Base-by-base conservation (phyloP, 768 basidiomycete genomes). In the Cystofilobasidium capitatum region DNA sequence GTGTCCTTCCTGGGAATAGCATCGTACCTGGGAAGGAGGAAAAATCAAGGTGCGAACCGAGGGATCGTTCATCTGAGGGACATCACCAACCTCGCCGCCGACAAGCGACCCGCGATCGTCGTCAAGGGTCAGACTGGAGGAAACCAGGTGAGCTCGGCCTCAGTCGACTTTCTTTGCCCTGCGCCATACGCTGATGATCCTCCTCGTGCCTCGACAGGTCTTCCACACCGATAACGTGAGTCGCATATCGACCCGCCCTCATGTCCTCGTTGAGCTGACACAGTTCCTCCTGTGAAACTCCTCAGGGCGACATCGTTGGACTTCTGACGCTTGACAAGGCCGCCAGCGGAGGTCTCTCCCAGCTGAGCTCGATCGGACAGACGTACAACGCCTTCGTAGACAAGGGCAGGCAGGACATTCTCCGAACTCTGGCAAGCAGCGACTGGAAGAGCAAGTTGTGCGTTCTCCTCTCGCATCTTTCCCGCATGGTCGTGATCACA, bases 61-160 rank as follows among this genome's bases (percentile, higher is more conserved):
- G 51, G n/a, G n/a, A 67, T 72, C 31, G 62, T 65, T 39, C 71
- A 72, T 62, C 65, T 72, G 16, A 71, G 72, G 35, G 72, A 72
- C 37, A 67, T 71, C 58, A 72, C 71, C 45, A 67, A 71, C 40
- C 35, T 71, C 40, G 60, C 62, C 37, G 70, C 54, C 3, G 71
- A 72, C 45, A 70, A 71, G n/a, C 58, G 71, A 45, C 71, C 71
- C 24, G 55, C 65, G 17, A 71, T 72, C 55, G 42, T 67, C 51
- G 51, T 54, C 51, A 54, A 54, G 31, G 51, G 51, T n/a, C 51
- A 54, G 51, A 54, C 51, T 9, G 13, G 13, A 12, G 51, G 51
- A 12, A 54, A 54, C 51, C 51, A 54, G 31, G 51, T 54, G 51
- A 13, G 44, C n/a, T 45, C n/a, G 44, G 14, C n/a, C 14, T 45